Percentiles rank a stretch among this genome's conserved stretches.
Evolutionary conservation across 1,284 basidiomycete species (phyloP).

Genomic region (Malassezia japonica): DNA sequence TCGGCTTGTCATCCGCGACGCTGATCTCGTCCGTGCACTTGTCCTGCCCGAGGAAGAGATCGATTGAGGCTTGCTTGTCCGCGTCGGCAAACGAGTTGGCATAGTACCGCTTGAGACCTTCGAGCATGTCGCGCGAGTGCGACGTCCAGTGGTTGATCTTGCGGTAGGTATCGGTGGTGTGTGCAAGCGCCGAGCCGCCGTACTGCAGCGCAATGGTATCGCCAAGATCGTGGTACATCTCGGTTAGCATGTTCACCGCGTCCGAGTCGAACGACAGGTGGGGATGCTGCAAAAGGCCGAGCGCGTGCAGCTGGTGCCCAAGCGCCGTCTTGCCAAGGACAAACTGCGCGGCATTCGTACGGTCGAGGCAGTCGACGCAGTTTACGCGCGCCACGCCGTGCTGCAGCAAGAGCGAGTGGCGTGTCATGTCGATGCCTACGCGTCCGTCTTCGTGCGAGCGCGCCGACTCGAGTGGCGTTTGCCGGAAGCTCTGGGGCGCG

Average conservation of each 20-base stretch:
- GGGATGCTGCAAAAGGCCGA: constrained; percentile 64
- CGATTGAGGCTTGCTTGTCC: constrained; percentile 95
- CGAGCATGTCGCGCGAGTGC: constrained; percentile 92
- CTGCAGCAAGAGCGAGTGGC: constrained; percentile 62
- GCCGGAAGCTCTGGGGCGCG: constrained; percentile 23
- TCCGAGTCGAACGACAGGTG: constrained; percentile 86
- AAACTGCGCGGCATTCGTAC: constrained; percentile 92
- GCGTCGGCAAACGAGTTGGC: constrained; percentile 80
- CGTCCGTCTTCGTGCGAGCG: not conserved
- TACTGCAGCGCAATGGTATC: constrained; percentile 76
- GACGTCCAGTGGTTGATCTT: constrained; percentile 90
- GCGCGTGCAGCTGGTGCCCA: constrained; percentile 87
- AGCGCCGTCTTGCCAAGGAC: constrained; percentile 92
- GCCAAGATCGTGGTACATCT: constrained; percentile 74
- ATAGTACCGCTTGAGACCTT: constrained; percentile 90
- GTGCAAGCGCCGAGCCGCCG: constrained; percentile 71
- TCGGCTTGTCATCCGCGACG: not conserved
- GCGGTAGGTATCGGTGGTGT: constrained; percentile 91
- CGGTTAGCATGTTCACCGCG: constrained; percentile 90
- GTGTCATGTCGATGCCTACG: not conserved
- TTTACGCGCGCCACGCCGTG: constrained; percentile 61
- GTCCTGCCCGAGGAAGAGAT: constrained; percentile 63
- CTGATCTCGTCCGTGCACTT: not conserved
- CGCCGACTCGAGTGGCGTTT: not conserved
- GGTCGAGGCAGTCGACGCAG: constrained; percentile 80